Base-by-base conservation (phyloP, 805 yeast genomes). In the Kodamaea leandrae region DNA sequence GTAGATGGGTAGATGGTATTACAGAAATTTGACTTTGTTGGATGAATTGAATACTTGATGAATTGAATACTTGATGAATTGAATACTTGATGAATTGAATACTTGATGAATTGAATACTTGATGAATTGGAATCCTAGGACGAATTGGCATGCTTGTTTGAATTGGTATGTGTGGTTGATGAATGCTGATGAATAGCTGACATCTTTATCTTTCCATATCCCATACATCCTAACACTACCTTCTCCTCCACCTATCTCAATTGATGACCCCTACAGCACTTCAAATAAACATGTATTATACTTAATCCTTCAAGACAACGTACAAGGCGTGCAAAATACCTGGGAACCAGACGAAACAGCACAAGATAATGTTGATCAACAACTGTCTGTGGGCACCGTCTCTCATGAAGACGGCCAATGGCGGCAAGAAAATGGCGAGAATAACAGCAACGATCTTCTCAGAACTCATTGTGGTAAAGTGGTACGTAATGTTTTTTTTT, bases 241-340 rank as follows among this genome's bases (percentile, higher is more conserved):
- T n/a, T n/a, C n/a, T n/a, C n/a, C n/a, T n/a, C n/a, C n/a, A n/a
- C n/a, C n/a, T n/a, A n/a, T n/a, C n/a, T n/a, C n/a, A n/a, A n/a
- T n/a, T n/a, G n/a, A n/a, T n/a, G n/a, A n/a, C n/a, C 30, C 4
- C 32, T 19, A 19, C 29, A 33, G 10, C 12, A 6, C 20, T 8
- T 19, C 34, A 23, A 10, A 12, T 21, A 28, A 19, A 27, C 17
- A 40, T 28, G 21, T 21, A 35, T 28, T 32, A 34, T 18, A 4
- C 20, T 28, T 59, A 61, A 44, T 53, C 49, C 43, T 52, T 58
- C 44, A 68, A 54, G 26, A 78, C 86, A 56, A 82, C 66, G 65
- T 79, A 84, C 50, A 82, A 61, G 40, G 91, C 91, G 58, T 83
- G 87, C 51, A 84, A 64, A 64, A 83, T 83, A 67, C 82, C 90